Base-by-base conservation (phyloP, 441 rosid genomes). In the Syzygium malaccense region DNA sequence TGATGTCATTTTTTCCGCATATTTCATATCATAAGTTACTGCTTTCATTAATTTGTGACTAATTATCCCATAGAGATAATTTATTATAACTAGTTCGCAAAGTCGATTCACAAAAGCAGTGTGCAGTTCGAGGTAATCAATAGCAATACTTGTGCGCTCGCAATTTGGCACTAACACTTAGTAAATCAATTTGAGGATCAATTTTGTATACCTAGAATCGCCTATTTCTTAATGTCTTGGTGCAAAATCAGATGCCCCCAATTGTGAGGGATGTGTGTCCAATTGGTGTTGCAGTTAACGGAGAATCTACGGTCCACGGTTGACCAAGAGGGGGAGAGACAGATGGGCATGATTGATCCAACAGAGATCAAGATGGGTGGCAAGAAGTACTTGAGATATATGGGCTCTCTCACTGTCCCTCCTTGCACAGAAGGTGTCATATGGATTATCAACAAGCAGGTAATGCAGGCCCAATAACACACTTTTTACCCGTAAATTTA, bases 361-460 rank as follows among this genome's bases (percentile, higher is more conserved):
- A 87, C 48, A 4, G 85, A 89, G n/a, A 91, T 94, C 23, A 89
- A 87, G 89, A 71, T 89, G 86, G 86, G 66, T 8, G 94, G 95
- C 78, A 88, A 86, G 80, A 88, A 66, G 51, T 92, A 91, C 53
- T 92, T 92, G 87, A 94, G 91, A 86, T 94, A 94, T 88, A 55
- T 86, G 80, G 97, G 97, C 78, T 95, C 97, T 23, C 93, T 93
- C 75, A 94, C 96, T 25, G 88, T 89, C 30, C 97, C 97, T 89
- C 97, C 97, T 28, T 94, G 97, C 91, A 91, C 93, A 7, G 91
- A 95, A 93, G 94, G 94, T 83, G 96, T 95, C 71, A 90, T 89
- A 86, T 94, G 96, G 97, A 92, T 90, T 87, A 88, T 94, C 68
- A 91, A 89, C 91, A 90, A 90, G 54, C 88, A 91, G 93, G 96